phyloP scores from a whole-genome alignment of 192 early-diverging fungal genomes.

The Podila horticola region DNA sequence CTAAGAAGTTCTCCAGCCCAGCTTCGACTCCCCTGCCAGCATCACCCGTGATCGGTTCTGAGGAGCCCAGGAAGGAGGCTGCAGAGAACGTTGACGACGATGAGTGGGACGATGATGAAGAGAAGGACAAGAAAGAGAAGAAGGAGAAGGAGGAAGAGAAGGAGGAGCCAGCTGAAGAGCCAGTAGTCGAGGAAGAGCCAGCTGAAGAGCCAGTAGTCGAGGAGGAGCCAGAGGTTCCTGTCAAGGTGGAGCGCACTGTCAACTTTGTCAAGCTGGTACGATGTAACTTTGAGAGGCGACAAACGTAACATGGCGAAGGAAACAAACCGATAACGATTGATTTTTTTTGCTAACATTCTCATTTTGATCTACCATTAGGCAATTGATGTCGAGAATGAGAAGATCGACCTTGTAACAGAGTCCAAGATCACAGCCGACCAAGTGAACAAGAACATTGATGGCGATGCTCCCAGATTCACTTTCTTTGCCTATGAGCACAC shows the following conservation, averaged over 20 bases:
- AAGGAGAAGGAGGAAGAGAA: conserved; percentile 1
- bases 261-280: conserved; percentile 74
- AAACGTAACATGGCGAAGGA: background rate
- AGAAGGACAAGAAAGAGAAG: conserved; percentile 4
- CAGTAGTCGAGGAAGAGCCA: background rate
- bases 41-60: conserved; percentile 20
- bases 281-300: background rate
- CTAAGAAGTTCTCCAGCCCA: conserved; percentile 35
- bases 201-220: background rate
- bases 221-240: conserved; percentile 9
- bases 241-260: conserved; percentile 41
- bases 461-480: conserved; percentile 77
- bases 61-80: conserved; percentile 2
- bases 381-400: conserved; percentile 63
- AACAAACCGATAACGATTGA: background rate
- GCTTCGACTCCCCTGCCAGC: conserved; percentile 42
- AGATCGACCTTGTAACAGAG: conserved; percentile 58
- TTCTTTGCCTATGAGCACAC: conserved; percentile 67
- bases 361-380: conserved; percentile 8
- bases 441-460: conserved; percentile 61
- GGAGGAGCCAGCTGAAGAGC: background rate
- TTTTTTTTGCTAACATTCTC: too few relatives aligned
- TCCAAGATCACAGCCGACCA: conserved; percentile 59
- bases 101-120: conserved; percentile 42
- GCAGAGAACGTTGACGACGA: conserved; percentile 26